Evolutionary conservation across 495 filamentous ascomycete species (phyloP).

Genomic region (Platismatia glauca): DNA sequence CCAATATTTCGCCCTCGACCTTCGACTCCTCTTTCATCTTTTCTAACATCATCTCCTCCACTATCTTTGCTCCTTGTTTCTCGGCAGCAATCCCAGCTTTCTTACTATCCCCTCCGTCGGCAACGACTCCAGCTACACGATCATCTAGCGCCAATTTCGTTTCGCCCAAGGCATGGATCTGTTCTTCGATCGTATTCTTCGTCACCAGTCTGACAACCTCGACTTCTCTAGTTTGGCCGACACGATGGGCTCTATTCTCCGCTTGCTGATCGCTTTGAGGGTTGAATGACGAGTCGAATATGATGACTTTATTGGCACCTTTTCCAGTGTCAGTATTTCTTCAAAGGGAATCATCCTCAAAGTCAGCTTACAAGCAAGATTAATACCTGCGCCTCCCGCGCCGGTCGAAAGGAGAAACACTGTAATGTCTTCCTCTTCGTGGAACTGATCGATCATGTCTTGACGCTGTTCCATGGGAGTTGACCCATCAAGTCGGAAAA

Average conservation of each 20-base stretch:
- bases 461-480: conserved; percentile 79
- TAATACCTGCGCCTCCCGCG: conserved; percentile 91
- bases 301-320: conserved; percentile 86
- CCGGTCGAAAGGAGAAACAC: conserved; percentile 91
- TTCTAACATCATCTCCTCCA: conserved; percentile 55
- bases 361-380: conserved; percentile 53
- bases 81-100: conserved; percentile 38
- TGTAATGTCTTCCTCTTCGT: conserved; percentile 63
- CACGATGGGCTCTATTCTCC: conserved; percentile 90
- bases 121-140: conserved; percentile 60
- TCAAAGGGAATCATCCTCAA: neutral
- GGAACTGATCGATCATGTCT: conserved; percentile 77
- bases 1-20: conserved; percentile 8
- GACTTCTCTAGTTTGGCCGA: conserved; percentile 82
- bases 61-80: conserved; percentile 49
- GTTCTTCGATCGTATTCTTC: conserved; percentile 79
- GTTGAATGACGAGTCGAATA: conserved; percentile 93
- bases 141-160: conserved; percentile 90
- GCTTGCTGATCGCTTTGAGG: conserved; percentile 95
- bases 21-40: conserved; percentile 22
- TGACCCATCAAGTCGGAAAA: conserved; percentile 74
- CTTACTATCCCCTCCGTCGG: conserved; percentile 29
- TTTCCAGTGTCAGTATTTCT: neutral
- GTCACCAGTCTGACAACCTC: conserved; percentile 80
- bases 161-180: conserved; percentile 79